Base-by-base conservation (phyloP, 2,329 filamentous ascomycete species). In the Talaromyces funiculosus region DNA sequence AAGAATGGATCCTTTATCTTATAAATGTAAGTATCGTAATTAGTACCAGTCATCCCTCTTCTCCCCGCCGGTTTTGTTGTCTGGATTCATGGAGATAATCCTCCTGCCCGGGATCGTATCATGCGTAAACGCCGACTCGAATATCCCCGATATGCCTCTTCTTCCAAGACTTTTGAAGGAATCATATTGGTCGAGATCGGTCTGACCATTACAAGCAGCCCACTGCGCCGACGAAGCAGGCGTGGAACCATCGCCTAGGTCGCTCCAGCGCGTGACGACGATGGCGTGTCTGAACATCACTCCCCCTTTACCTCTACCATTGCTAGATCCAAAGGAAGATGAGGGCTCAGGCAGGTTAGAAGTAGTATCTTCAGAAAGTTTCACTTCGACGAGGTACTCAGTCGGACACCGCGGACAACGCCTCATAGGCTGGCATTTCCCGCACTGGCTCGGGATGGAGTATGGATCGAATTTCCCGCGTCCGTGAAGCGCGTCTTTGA, bases 381-480 rank as follows among this genome's bases (percentile, higher is more conserved):
- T 84, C 6, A 86, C 69, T 68, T 87, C 84, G 53, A 86, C 76
- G 10, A 87, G 72, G 63, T 87, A 87, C 67, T 87, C 84, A 0
- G 82, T 82, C 1, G 84, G 83, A 68, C 84, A 87, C 57, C 83
- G 79, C 0, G 84, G 82, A 69, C 84, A 87, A 33, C 84, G 75
- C 3, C 84, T 77, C 75, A 85, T 84, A 3, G 84, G 84, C 7
- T 80, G 75, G 67, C 84, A 87, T 16, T 77, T 72, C 1, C 77
- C 76, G 67, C 84, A 87, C 6, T 84, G 74, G 0, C 72, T 76
- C 22, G 69, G 64, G 10, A 82, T 75, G 40, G 84, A 78, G 57
- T 79, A 77, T 37, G 69, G 72, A 65, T 72, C 69, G 57, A 69
- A 70, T 5, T 49, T 40, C 16, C 61, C 67, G 26, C 49, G 29